Percentiles rank a stretch among this genome's conserved stretches.
phyloP scores from a whole-genome alignment of 2,329 filamentous ascomycete species.

The Gyromitra esculenta region DNA sequence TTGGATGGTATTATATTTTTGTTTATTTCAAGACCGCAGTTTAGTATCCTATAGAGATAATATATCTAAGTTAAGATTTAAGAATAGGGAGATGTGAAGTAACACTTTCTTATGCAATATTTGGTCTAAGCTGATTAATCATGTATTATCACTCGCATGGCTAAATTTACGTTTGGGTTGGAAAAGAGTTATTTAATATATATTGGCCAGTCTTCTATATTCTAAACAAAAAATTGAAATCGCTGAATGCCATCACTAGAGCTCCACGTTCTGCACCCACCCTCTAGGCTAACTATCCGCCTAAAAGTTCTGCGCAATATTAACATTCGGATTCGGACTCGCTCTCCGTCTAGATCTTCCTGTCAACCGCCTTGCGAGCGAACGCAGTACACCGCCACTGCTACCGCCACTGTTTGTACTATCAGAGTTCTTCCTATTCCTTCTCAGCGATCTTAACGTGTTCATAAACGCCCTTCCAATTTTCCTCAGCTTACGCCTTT shows the following conservation, averaged over 20 bases:
- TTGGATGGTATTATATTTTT: background rate
- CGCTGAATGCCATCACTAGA: background rate
- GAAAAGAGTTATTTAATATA: background rate
- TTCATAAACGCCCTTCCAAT: background rate
- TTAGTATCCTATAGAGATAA: constrained; percentile 6
- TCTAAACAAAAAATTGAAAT: background rate
- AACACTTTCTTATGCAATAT: background rate
- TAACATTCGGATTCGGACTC: no score
- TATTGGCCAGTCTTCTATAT: background rate
- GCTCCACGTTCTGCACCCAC: background rate
- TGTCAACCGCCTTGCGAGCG: background rate
- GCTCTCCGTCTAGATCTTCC: background rate
- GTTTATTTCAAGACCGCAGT: background rate
- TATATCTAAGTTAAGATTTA: background rate
- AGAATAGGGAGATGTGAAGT: background rate
- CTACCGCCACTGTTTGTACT: no score
- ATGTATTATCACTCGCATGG: constrained; percentile 11
- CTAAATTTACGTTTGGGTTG: background rate
- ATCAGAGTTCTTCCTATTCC: background rate
- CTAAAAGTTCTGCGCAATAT: constrained; percentile 1
- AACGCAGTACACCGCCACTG: background rate
- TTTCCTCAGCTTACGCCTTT: background rate
- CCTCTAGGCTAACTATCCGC: background rate
- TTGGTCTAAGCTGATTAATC: background rate
- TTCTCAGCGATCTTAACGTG: background rate